phyloP scores from a whole-genome alignment of 805 yeast species.

The Kuraishia borneana region DNA sequence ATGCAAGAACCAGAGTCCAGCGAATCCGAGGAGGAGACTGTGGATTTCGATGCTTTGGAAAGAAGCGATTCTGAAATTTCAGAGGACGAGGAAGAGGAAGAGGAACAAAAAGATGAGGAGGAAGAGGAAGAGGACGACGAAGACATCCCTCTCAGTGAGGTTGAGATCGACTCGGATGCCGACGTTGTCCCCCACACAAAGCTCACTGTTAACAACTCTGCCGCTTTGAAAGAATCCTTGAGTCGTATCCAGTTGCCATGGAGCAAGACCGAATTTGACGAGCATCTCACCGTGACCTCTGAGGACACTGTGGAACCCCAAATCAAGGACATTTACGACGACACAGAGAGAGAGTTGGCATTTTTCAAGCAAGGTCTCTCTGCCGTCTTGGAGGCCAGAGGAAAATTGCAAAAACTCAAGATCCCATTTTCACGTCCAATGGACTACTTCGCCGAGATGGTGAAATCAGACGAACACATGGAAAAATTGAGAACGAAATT shows the following conservation, averaged over 20 bases:
- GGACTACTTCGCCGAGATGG: constrained; percentile 98
- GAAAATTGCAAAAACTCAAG: constrained; percentile 51
- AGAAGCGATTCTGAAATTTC: constrained; percentile 17
- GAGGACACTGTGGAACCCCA: constrained; percentile 47
- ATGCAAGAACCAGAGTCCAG: constrained; percentile 20
- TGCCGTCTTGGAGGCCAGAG: constrained; percentile 68
- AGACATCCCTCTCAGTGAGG: constrained; percentile 83
- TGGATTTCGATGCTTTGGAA: constrained; percentile 13
- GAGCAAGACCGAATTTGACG: constrained; percentile 62
- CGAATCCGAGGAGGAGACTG: constrained; percentile 8
- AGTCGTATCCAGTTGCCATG: constrained; percentile 58
- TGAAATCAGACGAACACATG: constrained; percentile 97
- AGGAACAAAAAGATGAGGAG: constrained; percentile 18
- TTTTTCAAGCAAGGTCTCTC: constrained; percentile 90
- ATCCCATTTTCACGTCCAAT: constrained; percentile 87
- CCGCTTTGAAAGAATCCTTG: constrained; percentile 67
- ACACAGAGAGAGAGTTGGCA: constrained; percentile 89
- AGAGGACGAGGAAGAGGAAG: constrained; percentile 17
- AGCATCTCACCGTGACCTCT: constrained; percentile 69
- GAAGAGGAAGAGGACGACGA: constrained; percentile 59
- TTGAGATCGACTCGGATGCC: constrained; percentile 86
- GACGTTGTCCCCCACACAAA: constrained; percentile 90
- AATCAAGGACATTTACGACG: constrained; percentile 86
- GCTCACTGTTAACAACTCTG: constrained; percentile 74
- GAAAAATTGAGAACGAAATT: constrained; percentile 78